These are phyloP conservation scores for Clavispora fructus DNA, from an alignment of 805 yeast species.

Conservation along the genomic window DNA sequence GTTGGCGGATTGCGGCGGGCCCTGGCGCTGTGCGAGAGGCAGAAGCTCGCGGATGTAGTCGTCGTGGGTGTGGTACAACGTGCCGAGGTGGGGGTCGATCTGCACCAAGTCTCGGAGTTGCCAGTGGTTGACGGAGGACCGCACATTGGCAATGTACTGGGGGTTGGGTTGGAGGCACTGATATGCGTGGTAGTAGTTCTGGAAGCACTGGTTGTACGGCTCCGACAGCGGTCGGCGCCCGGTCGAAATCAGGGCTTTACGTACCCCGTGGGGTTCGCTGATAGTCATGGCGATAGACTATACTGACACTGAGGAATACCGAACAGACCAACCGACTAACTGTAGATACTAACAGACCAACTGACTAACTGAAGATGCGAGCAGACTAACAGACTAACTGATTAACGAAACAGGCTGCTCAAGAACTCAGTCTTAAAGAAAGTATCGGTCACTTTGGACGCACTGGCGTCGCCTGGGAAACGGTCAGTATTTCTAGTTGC, in stretches of 20 bases:
- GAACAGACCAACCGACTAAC: too few species aligned
- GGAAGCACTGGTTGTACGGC: constrained; percentile 29
- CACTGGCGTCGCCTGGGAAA: too few species aligned
- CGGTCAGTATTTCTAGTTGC: too few species aligned
- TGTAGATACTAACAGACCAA: too few species aligned
- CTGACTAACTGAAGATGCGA: too few species aligned
- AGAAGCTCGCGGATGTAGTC: constrained; percentile 37
- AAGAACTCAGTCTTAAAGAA: too few species aligned
- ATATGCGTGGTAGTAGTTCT: constrained; percentile 38
- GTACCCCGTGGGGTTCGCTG: not conserved
- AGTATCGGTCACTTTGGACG: too few species aligned
- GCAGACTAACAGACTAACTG: too few species aligned
- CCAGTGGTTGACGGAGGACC: constrained; percentile 54
- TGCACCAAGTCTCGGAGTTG: constrained; percentile 73
- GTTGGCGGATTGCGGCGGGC: constrained; percentile 12
- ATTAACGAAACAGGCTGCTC: too few species aligned
- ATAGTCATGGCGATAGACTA: too few species aligned
- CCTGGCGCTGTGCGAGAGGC: constrained; percentile 5
- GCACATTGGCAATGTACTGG: constrained; percentile 25
- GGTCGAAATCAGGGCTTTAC: not conserved
- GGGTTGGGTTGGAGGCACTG: constrained; percentile 34
- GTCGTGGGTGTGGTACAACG: constrained; percentile 55
- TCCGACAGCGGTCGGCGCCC: not conserved
- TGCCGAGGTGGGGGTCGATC: constrained; percentile 38
- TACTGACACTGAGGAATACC: too few species aligned